A percentile compares a stretch with the other conserved stretches of the same genome.
These are phyloP conservation scores for Colletotrichum sp. DNA, from an alignment of 2,329 filamentous ascomycete genomes.

Conservation along the genomic window DNA sequence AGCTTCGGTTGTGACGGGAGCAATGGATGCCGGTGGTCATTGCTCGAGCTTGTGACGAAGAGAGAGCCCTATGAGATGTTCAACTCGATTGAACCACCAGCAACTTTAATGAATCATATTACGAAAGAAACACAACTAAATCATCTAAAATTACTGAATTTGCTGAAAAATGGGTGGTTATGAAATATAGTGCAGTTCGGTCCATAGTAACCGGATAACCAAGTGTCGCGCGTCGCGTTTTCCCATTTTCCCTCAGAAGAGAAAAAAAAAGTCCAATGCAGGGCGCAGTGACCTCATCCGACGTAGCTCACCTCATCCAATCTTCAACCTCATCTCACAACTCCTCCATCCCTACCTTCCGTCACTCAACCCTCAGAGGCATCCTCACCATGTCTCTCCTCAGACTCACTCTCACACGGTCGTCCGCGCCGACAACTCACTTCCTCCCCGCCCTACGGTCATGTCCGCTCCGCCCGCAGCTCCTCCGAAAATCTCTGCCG, in stretches of 20 bases:
- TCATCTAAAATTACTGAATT: background rate
- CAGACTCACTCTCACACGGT: background rate
- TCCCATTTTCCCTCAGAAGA: background rate
- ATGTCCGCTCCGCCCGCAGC: conserved; percentile 4
- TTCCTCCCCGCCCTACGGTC: background rate
- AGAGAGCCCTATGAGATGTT: background rate
- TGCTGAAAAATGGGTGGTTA: background rate
- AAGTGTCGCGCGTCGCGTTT: background rate
- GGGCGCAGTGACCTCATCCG: conserved; percentile 11
- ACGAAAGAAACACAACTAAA: background rate
- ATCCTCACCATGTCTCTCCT: conserved; percentile 7
- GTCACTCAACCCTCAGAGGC: background rate
- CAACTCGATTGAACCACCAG: background rate
- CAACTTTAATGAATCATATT: background rate
- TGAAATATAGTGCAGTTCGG: background rate
- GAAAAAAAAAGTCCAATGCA: background rate
- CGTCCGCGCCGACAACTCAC: background rate
- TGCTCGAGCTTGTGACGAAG: background rate
- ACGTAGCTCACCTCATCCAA: conserved; percentile 5
- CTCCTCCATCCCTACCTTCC: background rate
- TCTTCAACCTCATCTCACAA: background rate
- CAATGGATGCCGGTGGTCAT: background rate
- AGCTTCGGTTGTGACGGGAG: background rate
- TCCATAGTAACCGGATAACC: background rate
- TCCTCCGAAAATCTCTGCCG: conserved; percentile 11